Evolutionary conservation across 768 basidiomycete species (phyloP), one percentile per base, ranked within the genome.

Genomic region (Xanthoconium purpureum): DNA sequence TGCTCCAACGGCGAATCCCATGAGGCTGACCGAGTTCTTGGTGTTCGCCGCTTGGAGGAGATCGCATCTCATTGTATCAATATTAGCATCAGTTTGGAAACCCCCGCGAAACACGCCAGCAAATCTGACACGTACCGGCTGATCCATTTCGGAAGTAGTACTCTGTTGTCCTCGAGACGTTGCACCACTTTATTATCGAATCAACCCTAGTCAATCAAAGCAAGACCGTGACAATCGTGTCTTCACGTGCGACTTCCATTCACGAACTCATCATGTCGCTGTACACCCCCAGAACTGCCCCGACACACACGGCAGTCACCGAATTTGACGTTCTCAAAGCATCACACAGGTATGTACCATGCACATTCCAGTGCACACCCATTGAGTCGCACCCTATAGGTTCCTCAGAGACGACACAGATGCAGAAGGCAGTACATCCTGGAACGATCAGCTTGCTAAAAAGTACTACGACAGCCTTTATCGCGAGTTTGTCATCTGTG

Each of bases 391-490:
- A 32, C 54, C 32, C 54, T 2, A 8, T 36, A 93, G 91, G 65
- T 94, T 95, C 66, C 81, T 96, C 3, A 81, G 91, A 28, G 85
- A 88, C 36, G 74, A 80, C 38, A 55, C 65, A 5, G 67, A 71
- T 5, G 63, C 58, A 18, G 49, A 40, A 3, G 33, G 33, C 28
- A 40, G 3, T 14, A 12, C 63, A 13, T 71, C 45, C 52, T 98
- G 94, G 91, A 85, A 95, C 65, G 91, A 95, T 46, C 78, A 84
- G 57, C 77, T 98, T 29, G 95, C 96, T 0, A 77, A 80, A 58
- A 95, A 94, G 64, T 98, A 95, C 75, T 95, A 98, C 64, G 75
- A 80, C 13, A 89, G 75, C 61, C 82, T 98, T 4, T 97, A 93
- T 70, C 88, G 92, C 59, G 95, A 98, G 71, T 98, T 87, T 64